Percentiles rank a stretch among this genome's conserved stretches.
phyloP scores from a whole-genome alignment of 768 basidiomycete genomes.

The Tulasnella calospora region DNA sequence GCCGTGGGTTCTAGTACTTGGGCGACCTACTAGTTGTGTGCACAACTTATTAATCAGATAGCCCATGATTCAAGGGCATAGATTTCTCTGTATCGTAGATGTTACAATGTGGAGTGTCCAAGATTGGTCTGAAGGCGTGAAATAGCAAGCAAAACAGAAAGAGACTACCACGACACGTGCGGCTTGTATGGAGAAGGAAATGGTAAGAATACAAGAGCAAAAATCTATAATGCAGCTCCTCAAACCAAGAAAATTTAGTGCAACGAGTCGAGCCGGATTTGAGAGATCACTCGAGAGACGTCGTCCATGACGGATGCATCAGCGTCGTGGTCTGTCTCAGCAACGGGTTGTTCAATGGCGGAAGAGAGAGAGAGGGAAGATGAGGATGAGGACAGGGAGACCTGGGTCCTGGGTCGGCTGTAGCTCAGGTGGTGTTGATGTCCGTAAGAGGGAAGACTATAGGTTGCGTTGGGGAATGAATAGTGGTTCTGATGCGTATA shows the following conservation, averaged over 20 bases:
- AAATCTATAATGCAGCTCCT: neutral
- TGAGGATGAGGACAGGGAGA: constrained; percentile 11
- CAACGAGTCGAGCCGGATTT: constrained; percentile 26
- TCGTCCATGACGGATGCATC: constrained; percentile 28
- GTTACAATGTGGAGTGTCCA: neutral
- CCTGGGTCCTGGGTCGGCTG: constrained; percentile 17
- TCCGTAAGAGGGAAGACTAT: neutral
- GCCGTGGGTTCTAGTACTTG: no score
- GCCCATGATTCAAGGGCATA: neutral
- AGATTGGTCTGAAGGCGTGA: neutral
- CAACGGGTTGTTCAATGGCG: neutral
- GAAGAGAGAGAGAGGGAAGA: constrained; percentile 21
- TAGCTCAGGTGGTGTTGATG: constrained; percentile 20
- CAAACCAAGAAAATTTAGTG: neutral
- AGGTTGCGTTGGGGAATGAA: constrained; percentile 9
- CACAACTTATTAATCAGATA: neutral
- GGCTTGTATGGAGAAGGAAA: neutral
- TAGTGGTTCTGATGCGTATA: constrained; percentile 26
- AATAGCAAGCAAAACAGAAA: neutral
- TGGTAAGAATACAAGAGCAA: neutral
- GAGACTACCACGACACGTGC: neutral
- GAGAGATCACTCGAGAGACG: constrained; percentile 28
- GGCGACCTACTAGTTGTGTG: no score
- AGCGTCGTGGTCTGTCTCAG: constrained; percentile 16
- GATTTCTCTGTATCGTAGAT: neutral